Evolutionary conservation across 2,329 filamentous ascomycete species (phyloP), one percentile per base, ranked within the genome.

Genomic region (Fusarium goolgardi): DNA sequence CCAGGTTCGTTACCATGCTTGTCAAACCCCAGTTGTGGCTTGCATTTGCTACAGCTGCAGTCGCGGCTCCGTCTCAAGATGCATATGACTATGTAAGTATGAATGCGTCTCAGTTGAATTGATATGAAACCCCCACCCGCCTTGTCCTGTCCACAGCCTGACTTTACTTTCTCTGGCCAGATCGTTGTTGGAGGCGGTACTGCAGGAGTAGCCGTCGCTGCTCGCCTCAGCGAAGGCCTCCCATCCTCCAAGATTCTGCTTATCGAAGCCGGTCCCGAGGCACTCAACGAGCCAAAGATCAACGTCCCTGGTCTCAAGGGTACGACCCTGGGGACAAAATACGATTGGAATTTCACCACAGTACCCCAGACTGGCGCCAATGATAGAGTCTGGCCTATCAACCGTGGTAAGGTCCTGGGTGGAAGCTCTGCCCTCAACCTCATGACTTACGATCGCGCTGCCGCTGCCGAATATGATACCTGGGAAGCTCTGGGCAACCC

Each of bases 401-500:
- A 69, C 9, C 69, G 73, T 0, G 75, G 75, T 1, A 73, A 70
- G 5, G 69, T 69, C 4, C 64, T 78, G 2, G 77, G 77, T 3
- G 77, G 77, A 8, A 69, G 75, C 21, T 74, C 74, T 5, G 71
- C 70, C 1, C 65, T 78, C 25, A 78, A 78, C 25, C 73, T 72
- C 6, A 76, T 78, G 75, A 70, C 63, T 23, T 76, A 69, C 39
- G 71, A 75, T 18, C 69, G 74, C 1, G 75, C 74, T 4, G 74
- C 75, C 1, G 55, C 56, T 0, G 56, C 63, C 3, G 75, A 76
- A 39, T 77, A 76, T 37, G 71, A 81, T 47, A 69, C 75, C 3
- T 81, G 80, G 80, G 77, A 77, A 25, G 72, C 72, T 0, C 62
- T 81, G 1, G 79, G 79, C 0, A 81, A 81, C 34, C 65, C 74